phyloP scores from a whole-genome alignment of 176 grass and related monocot genomes.

The Paspalum notatum region DNA sequence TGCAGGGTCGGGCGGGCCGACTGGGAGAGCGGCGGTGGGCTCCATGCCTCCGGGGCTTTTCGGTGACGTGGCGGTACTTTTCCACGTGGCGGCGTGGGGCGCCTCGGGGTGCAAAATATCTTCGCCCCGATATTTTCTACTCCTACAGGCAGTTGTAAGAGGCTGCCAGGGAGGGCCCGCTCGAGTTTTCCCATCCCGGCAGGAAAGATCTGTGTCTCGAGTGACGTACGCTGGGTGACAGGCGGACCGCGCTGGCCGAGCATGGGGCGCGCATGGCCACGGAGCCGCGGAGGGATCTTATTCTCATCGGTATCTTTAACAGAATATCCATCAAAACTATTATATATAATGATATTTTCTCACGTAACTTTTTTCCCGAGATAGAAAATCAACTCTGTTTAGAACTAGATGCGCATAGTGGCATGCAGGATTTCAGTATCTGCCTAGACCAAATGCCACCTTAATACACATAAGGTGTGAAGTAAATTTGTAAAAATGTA shows the following conservation, averaged over 20 bases:
- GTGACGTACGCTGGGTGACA: not conserved
- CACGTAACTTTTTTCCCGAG: no score
- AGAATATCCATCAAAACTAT: no score
- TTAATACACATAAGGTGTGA: no score
- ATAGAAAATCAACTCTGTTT: no score
- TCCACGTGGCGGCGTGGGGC: slow-evolving; percentile 40
- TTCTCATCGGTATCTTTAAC: no score
- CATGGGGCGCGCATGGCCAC: not conserved
- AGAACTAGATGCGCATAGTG: no score
- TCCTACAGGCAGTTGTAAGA: not conserved
- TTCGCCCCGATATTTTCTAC: slow-evolving; percentile 34
- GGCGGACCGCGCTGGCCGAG: not conserved
- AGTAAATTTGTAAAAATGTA: no score
- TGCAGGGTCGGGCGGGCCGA: not conserved
- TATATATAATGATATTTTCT: no score
- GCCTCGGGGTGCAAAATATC: slow-evolving; percentile 38
- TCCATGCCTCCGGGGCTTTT: slow-evolving; percentile 1
- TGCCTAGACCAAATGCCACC: no score
- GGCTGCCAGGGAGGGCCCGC: not conserved
- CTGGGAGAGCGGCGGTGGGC: not conserved
- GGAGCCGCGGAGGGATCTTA: no score
- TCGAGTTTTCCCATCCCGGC: slow-evolving; percentile 23
- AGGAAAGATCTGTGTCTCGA: slow-evolving; percentile 51
- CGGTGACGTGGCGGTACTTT: slow-evolving; percentile 41
- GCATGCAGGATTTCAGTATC: no score